Evolutionary conservation across 768 basidiomycete species (phyloP).

Genomic region (Cubamyces sp.): DNA sequence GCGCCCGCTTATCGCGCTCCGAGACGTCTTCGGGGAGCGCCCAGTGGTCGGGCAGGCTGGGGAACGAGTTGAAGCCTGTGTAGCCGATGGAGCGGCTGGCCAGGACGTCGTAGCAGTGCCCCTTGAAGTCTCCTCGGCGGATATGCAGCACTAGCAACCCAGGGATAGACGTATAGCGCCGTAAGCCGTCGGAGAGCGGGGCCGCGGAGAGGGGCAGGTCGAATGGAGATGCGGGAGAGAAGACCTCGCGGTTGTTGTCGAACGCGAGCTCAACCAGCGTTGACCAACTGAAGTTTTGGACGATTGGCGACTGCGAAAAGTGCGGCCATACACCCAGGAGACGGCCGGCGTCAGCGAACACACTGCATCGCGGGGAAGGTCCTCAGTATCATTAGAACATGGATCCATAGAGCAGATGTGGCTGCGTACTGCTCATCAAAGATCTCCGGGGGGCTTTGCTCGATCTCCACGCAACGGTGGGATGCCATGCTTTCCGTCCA

Average conservation of each 20-base stretch:
- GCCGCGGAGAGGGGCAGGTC: constrained; percentile 13
- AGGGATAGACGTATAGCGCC: constrained; percentile 28
- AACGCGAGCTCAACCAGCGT: constrained; percentile 57
- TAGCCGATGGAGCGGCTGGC: constrained; percentile 39
- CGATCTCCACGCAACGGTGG: constrained; percentile 52
- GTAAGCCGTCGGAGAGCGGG: not conserved
- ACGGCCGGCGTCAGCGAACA: constrained; percentile 47
- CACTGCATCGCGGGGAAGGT: constrained; percentile 38
- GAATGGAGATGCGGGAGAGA: constrained; percentile 31
- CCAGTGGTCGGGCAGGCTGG: constrained; percentile 44
- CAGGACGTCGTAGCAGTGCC: constrained; percentile 45
- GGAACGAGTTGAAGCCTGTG: constrained; percentile 50
- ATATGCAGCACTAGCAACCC: constrained; percentile 53
- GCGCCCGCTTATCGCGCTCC: constrained; percentile 30
- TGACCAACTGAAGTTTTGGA: constrained; percentile 61
- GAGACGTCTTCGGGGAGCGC: constrained; percentile 35
- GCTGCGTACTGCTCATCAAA: constrained; percentile 58
- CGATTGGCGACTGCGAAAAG: constrained; percentile 48
- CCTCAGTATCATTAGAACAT: too few species aligned
- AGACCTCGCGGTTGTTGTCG: constrained; percentile 48
- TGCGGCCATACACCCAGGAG: constrained; percentile 54
- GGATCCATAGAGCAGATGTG: not conserved
- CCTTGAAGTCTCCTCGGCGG: constrained; percentile 51
- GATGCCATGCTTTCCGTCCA: constrained; percentile 46
- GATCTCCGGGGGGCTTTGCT: constrained; percentile 41